Evolutionary conservation across 2,329 filamentous ascomycete genomes (phyloP), one percentile per base, ranked within the genome.

Genomic region (Cladophialophora yegresii): DNA sequence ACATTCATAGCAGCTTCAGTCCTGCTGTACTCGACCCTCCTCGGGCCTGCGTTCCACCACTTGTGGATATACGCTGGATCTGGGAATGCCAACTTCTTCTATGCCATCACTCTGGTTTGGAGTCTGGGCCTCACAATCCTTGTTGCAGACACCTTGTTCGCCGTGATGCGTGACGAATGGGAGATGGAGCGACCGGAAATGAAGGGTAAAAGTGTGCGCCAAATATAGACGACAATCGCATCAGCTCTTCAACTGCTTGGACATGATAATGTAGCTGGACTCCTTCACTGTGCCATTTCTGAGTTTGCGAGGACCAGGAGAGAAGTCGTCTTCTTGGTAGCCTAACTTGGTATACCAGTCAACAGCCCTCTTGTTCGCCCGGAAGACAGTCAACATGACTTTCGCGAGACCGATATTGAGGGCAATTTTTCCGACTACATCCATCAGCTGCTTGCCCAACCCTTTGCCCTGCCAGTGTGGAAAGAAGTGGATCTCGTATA

Each of bases 31-130:
- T 89, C 92, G 26, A 89, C 89, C 2, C 88, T 96, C 67, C 84
- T 99, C 0, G 95, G 95, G 0, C 95, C 95, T 1, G 92, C 93
- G 0, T 99, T 99, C 75, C 96, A 98, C 76, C 89, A 99, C 75
- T 82, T 99, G 4, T 99, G 95, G 95, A 93, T 99, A 63, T 99
- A 98, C 74, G 95, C 95, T 2, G 95, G 95, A 56, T 96, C 92
- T 62, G 95, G 95, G 30, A 99, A 99, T 73, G 95, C 95, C 64
- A 99, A 99, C 76, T 99, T 99, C 80, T 99, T 99, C 80, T 99
- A 99, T 75, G 95, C 95, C 69, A 98, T 99, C 72, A 99, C 95
- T 0, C 80, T 99, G n/a, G 95, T 99, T 0, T 99, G 95, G 95
- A 96, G 92, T 74, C 77, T 99, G 26, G 95, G 92, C 0, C 83